These are phyloP conservation scores for Thermochaetoides thermophila DNA, from an alignment of 495 filamentous ascomycete genomes.

Conservation along the genomic window DNA sequence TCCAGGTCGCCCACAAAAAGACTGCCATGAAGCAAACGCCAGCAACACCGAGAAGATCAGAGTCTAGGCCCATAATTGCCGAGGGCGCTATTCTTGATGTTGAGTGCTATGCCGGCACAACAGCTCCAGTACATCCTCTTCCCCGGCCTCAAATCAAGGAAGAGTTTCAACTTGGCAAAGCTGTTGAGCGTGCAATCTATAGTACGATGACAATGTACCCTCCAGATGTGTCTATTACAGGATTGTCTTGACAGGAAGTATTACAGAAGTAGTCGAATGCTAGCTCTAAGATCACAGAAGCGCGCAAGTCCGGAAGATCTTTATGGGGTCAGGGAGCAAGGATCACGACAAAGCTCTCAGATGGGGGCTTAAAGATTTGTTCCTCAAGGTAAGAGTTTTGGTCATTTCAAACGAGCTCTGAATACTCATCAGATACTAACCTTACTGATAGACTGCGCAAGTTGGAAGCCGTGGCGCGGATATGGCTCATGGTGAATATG, in stretches of 20 bases:
- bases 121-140: conserved; percentile 1
- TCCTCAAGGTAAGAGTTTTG: conserved; percentile 1
- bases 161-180: background rate
- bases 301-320: conserved; percentile 3
- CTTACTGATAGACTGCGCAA: background rate
- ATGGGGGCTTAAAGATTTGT: conserved; percentile 1
- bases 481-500: conserved; percentile 8
- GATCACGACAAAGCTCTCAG: conserved; percentile 1
- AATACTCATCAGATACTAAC: background rate
- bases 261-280: too few relatives aligned
- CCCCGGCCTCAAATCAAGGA: conserved; percentile 4
- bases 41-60: too few relatives aligned
- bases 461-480: conserved; percentile 1
- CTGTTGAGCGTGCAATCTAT: conserved; percentile 2
- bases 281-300: background rate
- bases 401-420: background rate
- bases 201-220: background rate
- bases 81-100: conserved; percentile 3
- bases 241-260: background rate
- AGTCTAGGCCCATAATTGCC: too few relatives aligned
- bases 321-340: conserved; percentile 5
- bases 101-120: conserved; percentile 3
- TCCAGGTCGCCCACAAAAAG: too few relatives aligned
- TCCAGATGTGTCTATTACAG: background rate
- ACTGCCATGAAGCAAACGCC: too few relatives aligned